These are phyloP conservation scores for Chaetoceros tenuissimus DNA, from an alignment of 108 stramenopile genomes.

Conservation along the genomic window DNA sequence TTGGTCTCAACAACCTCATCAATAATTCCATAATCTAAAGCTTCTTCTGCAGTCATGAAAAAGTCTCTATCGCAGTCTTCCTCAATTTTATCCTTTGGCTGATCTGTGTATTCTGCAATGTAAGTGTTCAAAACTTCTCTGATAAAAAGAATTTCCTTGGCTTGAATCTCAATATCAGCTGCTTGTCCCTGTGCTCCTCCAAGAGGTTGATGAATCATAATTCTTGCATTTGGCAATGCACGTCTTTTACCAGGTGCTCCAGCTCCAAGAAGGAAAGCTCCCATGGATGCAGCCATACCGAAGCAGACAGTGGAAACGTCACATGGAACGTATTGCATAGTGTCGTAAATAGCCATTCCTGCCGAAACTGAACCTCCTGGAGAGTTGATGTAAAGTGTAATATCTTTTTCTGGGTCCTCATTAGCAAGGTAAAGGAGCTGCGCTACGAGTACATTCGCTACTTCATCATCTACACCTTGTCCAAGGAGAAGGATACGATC, in stretches of 20 bases:
- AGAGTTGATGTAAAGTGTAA: slow-evolving; percentile 94
- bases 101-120: slow-evolving; percentile 89
- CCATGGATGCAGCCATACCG: slow-evolving; percentile 97
- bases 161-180: slow-evolving; percentile 95
- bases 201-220: slow-evolving; percentile 98
- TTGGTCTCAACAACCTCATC: slow-evolving; percentile 95
- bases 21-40: slow-evolving; percentile 93
- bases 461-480: slow-evolving; percentile 87
- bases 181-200: slow-evolving; percentile 96
- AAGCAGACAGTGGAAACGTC: slow-evolving; percentile 94
- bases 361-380: slow-evolving; percentile 87
- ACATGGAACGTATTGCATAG: slow-evolving; percentile 96
- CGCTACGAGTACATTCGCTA: slow-evolving; percentile 88
- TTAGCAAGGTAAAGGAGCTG: slow-evolving; percentile 92
- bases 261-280: slow-evolving; percentile 91
- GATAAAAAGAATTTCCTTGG: slow-evolving; percentile 94
- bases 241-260: slow-evolving; percentile 85
- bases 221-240: slow-evolving; percentile 87
- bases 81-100: slow-evolving; percentile 92
- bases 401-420: slow-evolving; percentile 89
- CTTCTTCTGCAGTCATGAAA: slow-evolving; percentile 95
- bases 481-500: slow-evolving; percentile 91
- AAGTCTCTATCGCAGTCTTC: slow-evolving; percentile 93
- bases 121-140: slow-evolving; percentile 83
- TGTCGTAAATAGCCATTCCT: slow-evolving; percentile 95